A percentile compares a stretch with the other conserved stretches of the same genome.
These are phyloP conservation scores for Barnettozyma siamensis DNA, from an alignment of 805 yeast species.

Conservation along the genomic window DNA sequence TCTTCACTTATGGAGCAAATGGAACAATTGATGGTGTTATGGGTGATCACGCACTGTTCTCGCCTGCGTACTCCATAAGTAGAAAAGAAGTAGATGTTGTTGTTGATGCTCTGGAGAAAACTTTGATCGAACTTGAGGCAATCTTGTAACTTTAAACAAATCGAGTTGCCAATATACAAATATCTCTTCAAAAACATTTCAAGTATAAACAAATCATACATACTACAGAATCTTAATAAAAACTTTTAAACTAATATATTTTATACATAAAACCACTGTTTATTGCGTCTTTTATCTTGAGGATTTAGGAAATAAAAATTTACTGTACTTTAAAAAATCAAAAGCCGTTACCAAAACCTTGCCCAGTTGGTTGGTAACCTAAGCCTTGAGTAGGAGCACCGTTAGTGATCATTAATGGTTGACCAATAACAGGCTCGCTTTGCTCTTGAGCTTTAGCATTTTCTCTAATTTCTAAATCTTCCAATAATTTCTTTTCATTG, in stretches of 20 bases:
- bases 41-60: slow-evolving; percentile 37
- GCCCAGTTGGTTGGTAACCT: slow-evolving; percentile 67
- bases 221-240: no score
- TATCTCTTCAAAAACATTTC: no score
- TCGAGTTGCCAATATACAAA: no score
- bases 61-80: slow-evolving; percentile 35
- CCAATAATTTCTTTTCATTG: slow-evolving; percentile 56
- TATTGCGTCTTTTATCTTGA: not conserved
- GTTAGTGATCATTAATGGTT: slow-evolving; percentile 77
- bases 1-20: slow-evolving; percentile 31
- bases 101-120: slow-evolving; percentile 19
- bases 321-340: slow-evolving; percentile 2
- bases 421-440: slow-evolving; percentile 40
- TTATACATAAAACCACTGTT: not conserved
- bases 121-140: no score
- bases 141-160: no score
- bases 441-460: slow-evolving; percentile 51
- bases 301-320: not conserved
- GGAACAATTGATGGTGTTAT: slow-evolving; percentile 27
- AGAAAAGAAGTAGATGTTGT: slow-evolving; percentile 31
- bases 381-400: slow-evolving; percentile 47
- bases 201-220: no score
- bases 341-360: slow-evolving; percentile 59
- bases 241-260: not conserved
- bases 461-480: slow-evolving; percentile 66